Evolutionary conservation across 1,139 yeast species (phyloP).

Genomic region (Kluyveromyces sp.): DNA sequence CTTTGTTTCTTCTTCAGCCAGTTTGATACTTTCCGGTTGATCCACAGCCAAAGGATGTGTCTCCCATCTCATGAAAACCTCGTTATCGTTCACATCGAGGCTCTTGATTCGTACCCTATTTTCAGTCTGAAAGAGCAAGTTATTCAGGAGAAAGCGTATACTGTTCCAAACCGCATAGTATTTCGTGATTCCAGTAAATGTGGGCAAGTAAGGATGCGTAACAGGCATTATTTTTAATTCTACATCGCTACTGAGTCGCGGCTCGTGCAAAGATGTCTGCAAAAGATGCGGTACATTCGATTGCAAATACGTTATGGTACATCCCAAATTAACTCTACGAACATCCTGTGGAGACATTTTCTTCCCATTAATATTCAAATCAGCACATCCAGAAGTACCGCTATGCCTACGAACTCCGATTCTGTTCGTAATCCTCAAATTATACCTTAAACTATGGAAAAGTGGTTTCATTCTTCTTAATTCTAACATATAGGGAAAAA

Average conservation of each 20-base stretch:
- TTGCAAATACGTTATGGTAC: conserved; percentile 43
- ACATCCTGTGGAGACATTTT: neutral
- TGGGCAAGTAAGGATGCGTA: conserved; percentile 52
- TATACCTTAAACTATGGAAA: too few species aligned
- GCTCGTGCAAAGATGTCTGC: conserved; percentile 42
- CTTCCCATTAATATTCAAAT: neutral
- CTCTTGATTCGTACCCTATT: conserved; percentile 42
- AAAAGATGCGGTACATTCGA: conserved; percentile 53
- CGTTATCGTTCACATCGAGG: conserved; percentile 19
- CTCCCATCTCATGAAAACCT: conserved; percentile 11
- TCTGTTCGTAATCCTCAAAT: too few species aligned
- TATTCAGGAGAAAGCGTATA: conserved; percentile 45
- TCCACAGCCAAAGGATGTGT: conserved; percentile 1
- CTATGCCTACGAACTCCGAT: neutral
- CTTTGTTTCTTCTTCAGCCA: conserved; percentile 2
- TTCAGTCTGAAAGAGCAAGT: conserved; percentile 43
- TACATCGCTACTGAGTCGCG: conserved; percentile 43
- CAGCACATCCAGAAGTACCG: conserved; percentile 1
- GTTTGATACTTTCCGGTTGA: neutral
- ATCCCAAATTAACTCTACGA: conserved; percentile 43
- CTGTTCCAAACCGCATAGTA: conserved; percentile 46
- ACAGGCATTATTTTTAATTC: conserved; percentile 59
- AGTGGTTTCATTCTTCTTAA: too few species aligned
- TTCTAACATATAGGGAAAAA: too few species aligned
- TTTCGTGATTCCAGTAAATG: conserved; percentile 50